Conservation (phyloP, 1,284 basidiomycete species). For the Exobasidium rhododendri region DNA sequence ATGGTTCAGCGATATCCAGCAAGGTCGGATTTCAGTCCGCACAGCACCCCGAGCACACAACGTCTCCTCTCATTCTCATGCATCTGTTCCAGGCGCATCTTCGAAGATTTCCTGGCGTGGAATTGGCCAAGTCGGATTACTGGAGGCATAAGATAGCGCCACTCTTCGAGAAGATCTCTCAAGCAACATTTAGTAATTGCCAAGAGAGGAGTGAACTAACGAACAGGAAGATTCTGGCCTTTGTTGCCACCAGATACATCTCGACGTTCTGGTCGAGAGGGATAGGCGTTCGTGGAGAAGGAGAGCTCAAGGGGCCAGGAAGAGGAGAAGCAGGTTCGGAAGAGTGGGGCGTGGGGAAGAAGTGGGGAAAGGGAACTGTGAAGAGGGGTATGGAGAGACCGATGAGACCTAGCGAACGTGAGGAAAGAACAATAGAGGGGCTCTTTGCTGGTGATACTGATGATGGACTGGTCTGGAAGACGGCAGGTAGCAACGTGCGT, state of each 20-base stretch:
- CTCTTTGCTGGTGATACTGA: conserved; percentile 4
- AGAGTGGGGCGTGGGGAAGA: conserved; percentile 19
- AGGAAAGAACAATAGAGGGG: conserved; percentile 7
- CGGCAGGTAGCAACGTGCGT: conserved; percentile 2
- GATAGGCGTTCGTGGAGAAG: conserved; percentile 20
- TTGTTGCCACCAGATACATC: conserved; percentile 16
- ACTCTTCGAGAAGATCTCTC: conserved; percentile 18
- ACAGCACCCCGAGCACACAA: neutral
- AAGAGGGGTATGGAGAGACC: conserved; percentile 19
- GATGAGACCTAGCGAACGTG: conserved; percentile 8
- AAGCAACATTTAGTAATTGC: conserved; percentile 14
- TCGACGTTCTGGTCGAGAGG: conserved; percentile 17
- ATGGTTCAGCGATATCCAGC: neutral
- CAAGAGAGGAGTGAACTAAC: conserved; percentile 16
- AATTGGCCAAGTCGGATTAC: conserved; percentile 20
- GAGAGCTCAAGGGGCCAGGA: conserved; percentile 20
- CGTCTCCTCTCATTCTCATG: neutral
- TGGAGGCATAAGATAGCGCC: conserved; percentile 15
- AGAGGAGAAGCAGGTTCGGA: conserved; percentile 17
- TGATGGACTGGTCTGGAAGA: conserved; percentile 3
- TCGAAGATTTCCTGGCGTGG: conserved; percentile 20
- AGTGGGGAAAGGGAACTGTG: conserved; percentile 22
- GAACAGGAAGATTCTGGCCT: conserved; percentile 13
- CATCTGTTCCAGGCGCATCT: conserved; percentile 22
- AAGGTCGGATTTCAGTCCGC: neutral